Conservation (phyloP, 225 moss, liverwort and hornwort genomes). For the Polytrichum commune region DNA sequence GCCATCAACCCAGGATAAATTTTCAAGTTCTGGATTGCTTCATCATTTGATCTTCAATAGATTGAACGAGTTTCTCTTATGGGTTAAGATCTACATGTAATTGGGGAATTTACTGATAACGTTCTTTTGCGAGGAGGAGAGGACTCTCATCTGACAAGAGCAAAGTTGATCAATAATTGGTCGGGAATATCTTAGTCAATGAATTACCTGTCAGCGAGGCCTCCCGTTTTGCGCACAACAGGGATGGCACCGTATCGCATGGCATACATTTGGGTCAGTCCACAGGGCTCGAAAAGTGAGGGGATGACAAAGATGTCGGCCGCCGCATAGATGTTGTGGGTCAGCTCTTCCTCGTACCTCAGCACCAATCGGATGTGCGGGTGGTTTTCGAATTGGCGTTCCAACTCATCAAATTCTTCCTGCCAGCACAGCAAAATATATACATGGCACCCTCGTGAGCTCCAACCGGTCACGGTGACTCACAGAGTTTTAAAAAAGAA, state of each 20-base stretch:
- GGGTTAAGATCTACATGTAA: too few species aligned
- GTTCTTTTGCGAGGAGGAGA: too few species aligned
- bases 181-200: too few species aligned
- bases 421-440: slow-evolving; percentile 7
- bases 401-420: slow-evolving; percentile 73
- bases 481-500: too few species aligned
- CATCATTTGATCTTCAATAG: too few species aligned
- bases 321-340: slow-evolving; percentile 80
- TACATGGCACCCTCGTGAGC: too few species aligned
- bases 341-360: slow-evolving; percentile 73
- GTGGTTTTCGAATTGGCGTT: slow-evolving; percentile 65
- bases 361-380: slow-evolving; percentile 77
- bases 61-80: too few species aligned
- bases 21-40: too few species aligned
- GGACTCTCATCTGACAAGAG: too few species aligned
- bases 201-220: slow-evolving; percentile 72
- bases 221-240: slow-evolving; percentile 77
- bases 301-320: slow-evolving; percentile 85
- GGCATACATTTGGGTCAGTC: slow-evolving; percentile 67
- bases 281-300: slow-evolving; percentile 93
- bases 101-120: too few species aligned
- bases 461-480: too few species aligned
- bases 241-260: slow-evolving; percentile 82
- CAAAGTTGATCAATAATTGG: too few species aligned
- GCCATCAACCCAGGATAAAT: background rate